Evolutionary conservation across 1,139 yeast genomes (phyloP).

Genomic region (Candida buenavistaensis): DNA sequence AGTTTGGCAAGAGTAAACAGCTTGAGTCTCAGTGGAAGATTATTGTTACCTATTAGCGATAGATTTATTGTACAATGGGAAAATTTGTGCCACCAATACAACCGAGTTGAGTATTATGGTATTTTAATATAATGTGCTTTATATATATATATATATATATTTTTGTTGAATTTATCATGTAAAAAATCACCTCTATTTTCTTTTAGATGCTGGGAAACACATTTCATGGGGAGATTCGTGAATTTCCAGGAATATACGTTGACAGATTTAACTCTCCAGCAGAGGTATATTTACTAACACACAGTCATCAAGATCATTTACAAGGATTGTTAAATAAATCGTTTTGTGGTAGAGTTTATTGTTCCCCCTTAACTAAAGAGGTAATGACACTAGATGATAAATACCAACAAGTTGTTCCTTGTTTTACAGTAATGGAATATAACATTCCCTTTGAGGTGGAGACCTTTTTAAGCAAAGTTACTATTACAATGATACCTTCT

Average conservation of each 20-base stretch:
- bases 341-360: conserved; percentile 48
- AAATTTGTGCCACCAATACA: conserved; percentile 51
- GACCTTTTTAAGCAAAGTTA: conserved; percentile 16
- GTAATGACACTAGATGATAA: conserved; percentile 26
- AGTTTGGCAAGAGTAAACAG: conserved; percentile 81
- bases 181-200: conserved; percentile 4
- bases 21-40: conserved; percentile 74
- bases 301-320: conserved; percentile 59
- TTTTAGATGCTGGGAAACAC: conserved; percentile 10
- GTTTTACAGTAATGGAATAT: conserved; percentile 20
- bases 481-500: conserved; percentile 34
- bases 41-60: conserved; percentile 69
- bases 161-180: too few relatives aligned
- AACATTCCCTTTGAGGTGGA: conserved; percentile 25
- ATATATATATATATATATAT: too few relatives aligned
- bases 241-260: conserved; percentile 38
- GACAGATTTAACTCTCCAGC: conserved; percentile 43
- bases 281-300: conserved; percentile 45
- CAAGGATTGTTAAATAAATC: conserved; percentile 43
- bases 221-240: conserved; percentile 21
- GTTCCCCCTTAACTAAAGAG: conserved; percentile 47
- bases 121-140: conserved; percentile 51
- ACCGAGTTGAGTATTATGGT: conserved; percentile 75
- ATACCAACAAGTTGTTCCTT: conserved; percentile 24
- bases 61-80: conserved; percentile 91